phyloP scores from a whole-genome alignment of 2,329 filamentous ascomycete species.

The Fusarium globosum region DNA sequence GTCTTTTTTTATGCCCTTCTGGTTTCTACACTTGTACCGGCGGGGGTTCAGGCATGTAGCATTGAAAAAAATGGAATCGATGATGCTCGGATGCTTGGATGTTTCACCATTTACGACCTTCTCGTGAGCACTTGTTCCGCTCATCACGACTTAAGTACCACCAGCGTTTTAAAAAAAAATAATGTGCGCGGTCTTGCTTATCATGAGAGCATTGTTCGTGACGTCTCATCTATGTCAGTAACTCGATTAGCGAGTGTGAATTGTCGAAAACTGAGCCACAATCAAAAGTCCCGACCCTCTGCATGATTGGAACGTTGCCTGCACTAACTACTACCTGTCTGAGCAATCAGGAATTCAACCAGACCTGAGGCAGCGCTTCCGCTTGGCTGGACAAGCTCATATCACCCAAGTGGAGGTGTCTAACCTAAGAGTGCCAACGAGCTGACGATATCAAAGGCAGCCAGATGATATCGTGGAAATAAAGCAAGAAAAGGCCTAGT shows the following conservation, averaged over 20 bases:
- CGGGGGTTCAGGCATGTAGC: slow-evolving; percentile 67
- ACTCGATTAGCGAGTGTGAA: background rate
- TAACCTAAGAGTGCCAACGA: slow-evolving; percentile 1
- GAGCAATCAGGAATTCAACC: background rate
- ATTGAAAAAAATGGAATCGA: slow-evolving; percentile 67
- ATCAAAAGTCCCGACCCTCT: background rate
- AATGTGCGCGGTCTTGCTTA: slow-evolving; percentile 28
- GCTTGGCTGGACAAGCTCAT: background rate
- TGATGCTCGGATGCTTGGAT: slow-evolving; percentile 54
- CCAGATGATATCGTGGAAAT: background rate
- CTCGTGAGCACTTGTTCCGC: slow-evolving; percentile 27
- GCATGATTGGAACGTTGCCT: background rate
- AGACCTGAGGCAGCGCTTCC: background rate
- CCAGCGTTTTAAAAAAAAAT: slow-evolving; percentile 36
- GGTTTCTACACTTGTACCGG: slow-evolving; percentile 62
- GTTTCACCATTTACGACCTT: slow-evolving; percentile 39
- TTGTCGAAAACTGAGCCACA: background rate
- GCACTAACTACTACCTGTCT: background rate
- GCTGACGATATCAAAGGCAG: background rate
- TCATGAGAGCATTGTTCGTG: background rate
- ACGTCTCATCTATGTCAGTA: background rate
- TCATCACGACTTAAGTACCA: slow-evolving; percentile 21
- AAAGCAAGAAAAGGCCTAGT: slow-evolving; percentile 53
- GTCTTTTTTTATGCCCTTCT: slow-evolving; percentile 61
- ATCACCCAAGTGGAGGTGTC: background rate